These are phyloP conservation scores for Suillus discolor DNA, from an alignment of 768 basidiomycete genomes.

Conservation along the genomic window DNA sequence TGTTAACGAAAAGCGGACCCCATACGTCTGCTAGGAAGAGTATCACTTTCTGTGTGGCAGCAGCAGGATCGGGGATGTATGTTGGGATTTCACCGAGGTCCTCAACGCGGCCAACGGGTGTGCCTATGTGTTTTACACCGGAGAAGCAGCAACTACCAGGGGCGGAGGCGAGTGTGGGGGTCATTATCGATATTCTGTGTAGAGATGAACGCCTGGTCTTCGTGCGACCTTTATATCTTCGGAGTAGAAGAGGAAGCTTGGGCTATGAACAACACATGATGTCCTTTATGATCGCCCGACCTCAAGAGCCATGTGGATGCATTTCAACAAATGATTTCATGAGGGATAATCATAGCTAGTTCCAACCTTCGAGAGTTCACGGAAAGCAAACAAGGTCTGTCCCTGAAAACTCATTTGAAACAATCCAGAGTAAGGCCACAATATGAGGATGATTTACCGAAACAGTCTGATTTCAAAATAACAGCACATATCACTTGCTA, in stretches of 20 bases:
- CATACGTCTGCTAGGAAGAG: conserved; percentile 60
- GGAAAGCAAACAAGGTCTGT: too few species aligned
- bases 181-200: conserved; percentile 4
- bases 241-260: neutral
- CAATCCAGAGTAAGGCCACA: neutral
- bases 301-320: too few species aligned
- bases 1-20: conserved; percentile 56
- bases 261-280: neutral
- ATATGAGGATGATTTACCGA: neutral
- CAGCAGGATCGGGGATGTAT: conserved; percentile 52
- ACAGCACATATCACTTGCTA: neutral
- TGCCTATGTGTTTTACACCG: conserved; percentile 50
- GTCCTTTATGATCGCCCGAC: neutral
- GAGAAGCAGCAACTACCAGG: conserved; percentile 49
- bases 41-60: conserved; percentile 41
- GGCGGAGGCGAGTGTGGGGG: conserved; percentile 37
- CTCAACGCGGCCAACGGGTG: conserved; percentile 42
- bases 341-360: neutral
- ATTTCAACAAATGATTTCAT: neutral
- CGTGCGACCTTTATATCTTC: neutral
- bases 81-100: conserved; percentile 48
- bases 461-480: neutral
- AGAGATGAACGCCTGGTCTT: neutral
- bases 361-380: neutral
- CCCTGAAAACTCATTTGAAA: neutral